Evolutionary conservation across 768 basidiomycete genomes (phyloP), one percentile per base, ranked within the genome.

Genomic region (Lactifluus hygrophoroides): DNA sequence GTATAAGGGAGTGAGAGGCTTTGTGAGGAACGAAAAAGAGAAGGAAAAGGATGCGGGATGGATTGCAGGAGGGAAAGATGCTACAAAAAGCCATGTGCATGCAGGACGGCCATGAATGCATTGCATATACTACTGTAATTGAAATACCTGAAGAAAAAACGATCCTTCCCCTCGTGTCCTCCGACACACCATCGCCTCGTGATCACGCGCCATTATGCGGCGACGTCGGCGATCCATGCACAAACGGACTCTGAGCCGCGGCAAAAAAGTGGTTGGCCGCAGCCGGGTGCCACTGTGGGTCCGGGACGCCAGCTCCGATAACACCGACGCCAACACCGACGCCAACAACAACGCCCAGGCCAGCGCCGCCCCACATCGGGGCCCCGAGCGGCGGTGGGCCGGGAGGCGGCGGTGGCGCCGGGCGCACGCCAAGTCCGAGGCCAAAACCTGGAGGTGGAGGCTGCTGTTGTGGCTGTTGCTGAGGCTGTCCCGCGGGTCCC

Each of bases 191-290:
- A n/a, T 23, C 44, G 11, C 3, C 5, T 23, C 13, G 35, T 43
- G 42, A 23, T 56, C 44, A 60, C 54, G 59, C 59, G 17, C 63
- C 63, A 38, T 63, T 62, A 28, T 62, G 63, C 25, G 63, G 63
- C n/a, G 63, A 45, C n/a, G 56, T 62, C 32, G 63, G 63, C 21
- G 63, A 63, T n/a, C 61, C 61, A 47, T 58, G 61, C 42, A 62
- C 61, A 13, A 56, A 61, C 55, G 62, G 62, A 51, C 54, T 54
- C 51, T 60, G 62, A 37, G 60, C 60, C 53, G 60, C 60, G 2
- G 60, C 55, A 43, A 60, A 60, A 51, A 60, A 56, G n/a, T 60
- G 59, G 10, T 54, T 54, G 17, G 53, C 53, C 0, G 54, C 59
- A 10, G 59, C 59, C 17, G 59, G 59, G 25, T 60, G 59, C 59